Base-by-base conservation (phyloP, 2,329 filamentous ascomycete genomes). In the Talaromyces verruculosus region DNA sequence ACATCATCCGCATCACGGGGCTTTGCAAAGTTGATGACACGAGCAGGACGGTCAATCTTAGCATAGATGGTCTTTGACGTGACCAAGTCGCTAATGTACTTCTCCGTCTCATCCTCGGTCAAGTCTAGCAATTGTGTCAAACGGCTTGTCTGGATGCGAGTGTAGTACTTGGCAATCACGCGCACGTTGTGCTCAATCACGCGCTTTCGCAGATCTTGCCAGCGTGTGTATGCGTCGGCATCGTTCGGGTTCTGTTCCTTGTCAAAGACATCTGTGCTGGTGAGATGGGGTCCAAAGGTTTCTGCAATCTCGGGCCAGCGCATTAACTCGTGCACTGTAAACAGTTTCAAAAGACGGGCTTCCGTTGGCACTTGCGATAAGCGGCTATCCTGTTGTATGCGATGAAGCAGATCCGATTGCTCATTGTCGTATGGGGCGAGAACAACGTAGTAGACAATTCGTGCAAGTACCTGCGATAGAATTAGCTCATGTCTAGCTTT, bases 101-200 rank as follows among this genome's bases (percentile, higher is more conserved):
- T 97, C 82, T 99, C 95, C 10, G 95, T 98, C 84, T 99, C 95
- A 67, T 96, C 92, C 77, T 96, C 93, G 0, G 90, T 90, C 71
- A 99, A 84, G 76, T 99, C 95, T 65, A 99, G 88, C 35, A 99
- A 87, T 78, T 95, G 87, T 7, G 93, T 97, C 68, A 99, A 84
- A 39, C 95, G 91, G 70, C 89, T 88, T 86, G 97, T 95, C 78
- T 92, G 90, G 76, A 99, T 96, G 72, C 95, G 92, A 25, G 95
- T 99, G 83, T 99, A 99, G 85, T 99, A 99, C 81, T 97, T 97
- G 73, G 95, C 95, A 43, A 99, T 88, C 1, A 99, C 95, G 62
- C 95, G 92, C 63, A 99, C 94, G 71, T 99, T 99, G 83, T 99
- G 95, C 83, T 99, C 95, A 73, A 99, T 99, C 68, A 99, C 95